Evolutionary conservation across 495 filamentous ascomycete genomes (phyloP).

Genomic region (Cladorrhinum samala): DNA sequence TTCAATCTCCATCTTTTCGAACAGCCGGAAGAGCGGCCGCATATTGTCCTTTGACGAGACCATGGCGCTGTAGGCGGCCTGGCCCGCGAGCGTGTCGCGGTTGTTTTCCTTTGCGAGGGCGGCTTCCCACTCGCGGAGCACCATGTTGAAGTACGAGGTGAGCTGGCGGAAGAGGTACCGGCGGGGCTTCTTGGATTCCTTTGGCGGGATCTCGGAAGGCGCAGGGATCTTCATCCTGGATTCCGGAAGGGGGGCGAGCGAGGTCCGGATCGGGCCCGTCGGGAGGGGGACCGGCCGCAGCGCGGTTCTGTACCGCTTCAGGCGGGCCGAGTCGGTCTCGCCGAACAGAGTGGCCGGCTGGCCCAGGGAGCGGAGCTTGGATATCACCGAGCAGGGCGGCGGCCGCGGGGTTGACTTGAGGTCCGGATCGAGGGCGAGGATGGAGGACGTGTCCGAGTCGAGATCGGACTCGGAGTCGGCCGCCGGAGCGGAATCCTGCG

Average conservation of each 20-base stretch:
- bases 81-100: constrained; percentile 68
- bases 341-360: constrained; percentile 77
- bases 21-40: constrained; percentile 81
- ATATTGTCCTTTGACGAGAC: constrained; percentile 76
- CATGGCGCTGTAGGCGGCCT: constrained; percentile 72
- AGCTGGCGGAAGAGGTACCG: constrained; percentile 77
- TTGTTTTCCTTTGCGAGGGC: constrained; percentile 68
- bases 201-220: constrained; percentile 44
- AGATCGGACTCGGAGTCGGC: constrained; percentile 26
- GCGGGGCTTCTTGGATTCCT: constrained; percentile 47
- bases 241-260: constrained; percentile 68
- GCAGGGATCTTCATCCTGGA: constrained; percentile 75
- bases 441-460: background rate
- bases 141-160: constrained; percentile 87
- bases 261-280: constrained; percentile 59
- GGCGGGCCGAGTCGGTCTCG: constrained; percentile 63
- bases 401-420: no score
- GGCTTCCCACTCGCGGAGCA: constrained; percentile 78
- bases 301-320: constrained; percentile 56
- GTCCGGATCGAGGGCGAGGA: constrained; percentile 32
- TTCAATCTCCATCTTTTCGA: constrained; percentile 74
- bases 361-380: constrained; percentile 60
- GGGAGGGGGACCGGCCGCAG: constrained; percentile 44
- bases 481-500: constrained; percentile 10
- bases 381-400: no score